These are phyloP conservation scores for Nitzschia palea DNA, from an alignment of 108 stramenopile genomes.

Conservation along the genomic window DNA sequence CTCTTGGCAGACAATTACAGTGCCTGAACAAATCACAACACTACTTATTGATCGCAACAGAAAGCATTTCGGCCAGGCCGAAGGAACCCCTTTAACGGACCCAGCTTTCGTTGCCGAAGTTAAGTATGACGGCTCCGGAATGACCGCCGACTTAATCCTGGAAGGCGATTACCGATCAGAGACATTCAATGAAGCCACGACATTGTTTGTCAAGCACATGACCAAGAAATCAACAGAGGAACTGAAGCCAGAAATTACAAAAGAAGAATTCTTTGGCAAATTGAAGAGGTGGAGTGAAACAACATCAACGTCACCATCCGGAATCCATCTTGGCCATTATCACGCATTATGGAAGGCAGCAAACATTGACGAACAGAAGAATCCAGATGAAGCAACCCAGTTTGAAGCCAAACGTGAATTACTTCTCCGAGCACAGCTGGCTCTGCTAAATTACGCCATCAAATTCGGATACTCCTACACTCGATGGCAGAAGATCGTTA, in stretches of 20 bases:
- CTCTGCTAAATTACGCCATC: neutral
- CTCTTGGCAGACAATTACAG: neutral
- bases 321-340: constrained; percentile 4
- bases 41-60: neutral
- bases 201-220: neutral
- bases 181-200: neutral
- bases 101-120: neutral
- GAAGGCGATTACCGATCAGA: neutral
- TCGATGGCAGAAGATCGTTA: neutral
- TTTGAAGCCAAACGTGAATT: neutral
- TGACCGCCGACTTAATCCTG: neutral
- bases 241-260: neutral
- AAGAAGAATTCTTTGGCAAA: neutral
- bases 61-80: too few relatives aligned
- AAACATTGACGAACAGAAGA: neutral
- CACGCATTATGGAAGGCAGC: neutral
- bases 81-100: neutral
- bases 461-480: neutral
- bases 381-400: neutral
- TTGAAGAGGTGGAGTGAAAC: neutral
- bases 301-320: neutral
- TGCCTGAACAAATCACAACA: neutral
- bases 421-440: neutral
- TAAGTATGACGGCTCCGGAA: neutral
- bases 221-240: neutral